Percentiles rank a stretch among this genome's conserved stretches.
phyloP scores from a whole-genome alignment of 257 asterid genomes.

The Petunia axillaris region DNA sequence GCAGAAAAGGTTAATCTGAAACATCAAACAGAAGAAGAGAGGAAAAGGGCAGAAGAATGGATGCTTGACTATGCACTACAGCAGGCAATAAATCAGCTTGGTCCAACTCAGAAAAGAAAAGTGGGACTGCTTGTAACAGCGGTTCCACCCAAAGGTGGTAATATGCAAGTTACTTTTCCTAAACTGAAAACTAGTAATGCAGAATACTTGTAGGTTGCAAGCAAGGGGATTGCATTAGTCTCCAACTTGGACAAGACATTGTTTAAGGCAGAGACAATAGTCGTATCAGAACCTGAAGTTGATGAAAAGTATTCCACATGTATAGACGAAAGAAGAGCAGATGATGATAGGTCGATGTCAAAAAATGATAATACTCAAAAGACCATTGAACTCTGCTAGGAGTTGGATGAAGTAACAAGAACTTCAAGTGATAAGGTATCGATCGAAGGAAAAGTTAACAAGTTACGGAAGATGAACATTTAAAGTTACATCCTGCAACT shows the following conservation, averaged over 20 bases:
- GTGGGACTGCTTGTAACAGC: constrained; percentile 86
- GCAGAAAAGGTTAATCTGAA: constrained; percentile 67
- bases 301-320: neutral
- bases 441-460: neutral
- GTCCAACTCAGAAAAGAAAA: constrained; percentile 84
- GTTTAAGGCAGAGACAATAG: no score
- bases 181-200: neutral
- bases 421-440: neutral
- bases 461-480: neutral
- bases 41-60: constrained; percentile 81
- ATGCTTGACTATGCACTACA: constrained; percentile 97
- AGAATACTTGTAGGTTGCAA: neutral
- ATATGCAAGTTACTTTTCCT: constrained; percentile 40
- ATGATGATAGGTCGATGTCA: neutral
- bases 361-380: neutral
- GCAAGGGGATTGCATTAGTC: neutral
- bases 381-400: neutral
- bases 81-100: constrained; percentile 77
- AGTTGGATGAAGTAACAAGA: neutral
- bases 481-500: neutral
- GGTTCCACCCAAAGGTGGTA: constrained; percentile 61
- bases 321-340: neutral
- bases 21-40: constrained; percentile 61
- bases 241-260: neutral
- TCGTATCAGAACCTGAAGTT: neutral